phyloP scores from a whole-genome alignment of 2,329 filamentous ascomycete genomes.

The Ophiostoma montium region DNA sequence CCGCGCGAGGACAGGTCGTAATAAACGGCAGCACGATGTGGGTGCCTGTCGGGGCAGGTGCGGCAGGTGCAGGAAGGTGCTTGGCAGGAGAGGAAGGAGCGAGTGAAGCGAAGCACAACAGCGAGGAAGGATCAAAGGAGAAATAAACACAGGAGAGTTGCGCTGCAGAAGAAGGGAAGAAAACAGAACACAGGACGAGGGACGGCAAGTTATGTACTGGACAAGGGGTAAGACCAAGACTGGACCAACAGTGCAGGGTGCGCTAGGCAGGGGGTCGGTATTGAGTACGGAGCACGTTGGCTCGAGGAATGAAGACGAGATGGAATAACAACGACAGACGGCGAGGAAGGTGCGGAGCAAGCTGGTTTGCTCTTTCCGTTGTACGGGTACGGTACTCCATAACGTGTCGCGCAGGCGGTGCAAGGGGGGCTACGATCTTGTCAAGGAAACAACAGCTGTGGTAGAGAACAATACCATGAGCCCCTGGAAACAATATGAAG shows the following conservation, averaged over 20 bases:
- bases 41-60: too few relatives aligned
- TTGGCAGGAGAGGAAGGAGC: neutral
- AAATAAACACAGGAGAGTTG: too few relatives aligned
- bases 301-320: neutral
- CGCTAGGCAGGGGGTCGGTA: slow-evolving; percentile 7
- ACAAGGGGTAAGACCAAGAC: neutral
- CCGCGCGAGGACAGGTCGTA: too few relatives aligned
- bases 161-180: neutral
- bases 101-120: neutral
- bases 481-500: too few relatives aligned
- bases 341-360: slow-evolving; percentile 3
- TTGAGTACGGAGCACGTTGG: too few relatives aligned
- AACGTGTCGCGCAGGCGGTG: too few relatives aligned
- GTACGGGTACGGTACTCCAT: neutral
- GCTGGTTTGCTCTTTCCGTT: too few relatives aligned
- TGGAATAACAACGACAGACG: neutral
- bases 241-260: slow-evolving; percentile 2
- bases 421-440: too few relatives aligned
- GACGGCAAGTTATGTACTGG: neutral
- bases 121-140: neutral
- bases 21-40: too few relatives aligned
- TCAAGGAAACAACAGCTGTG: too few relatives aligned
- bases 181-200: neutral
- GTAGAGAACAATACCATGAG: too few relatives aligned
- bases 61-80: neutral